These are phyloP conservation scores for Trypethelium eluteriae DNA, from an alignment of 495 filamentous ascomycete genomes.

Conservation along the genomic window DNA sequence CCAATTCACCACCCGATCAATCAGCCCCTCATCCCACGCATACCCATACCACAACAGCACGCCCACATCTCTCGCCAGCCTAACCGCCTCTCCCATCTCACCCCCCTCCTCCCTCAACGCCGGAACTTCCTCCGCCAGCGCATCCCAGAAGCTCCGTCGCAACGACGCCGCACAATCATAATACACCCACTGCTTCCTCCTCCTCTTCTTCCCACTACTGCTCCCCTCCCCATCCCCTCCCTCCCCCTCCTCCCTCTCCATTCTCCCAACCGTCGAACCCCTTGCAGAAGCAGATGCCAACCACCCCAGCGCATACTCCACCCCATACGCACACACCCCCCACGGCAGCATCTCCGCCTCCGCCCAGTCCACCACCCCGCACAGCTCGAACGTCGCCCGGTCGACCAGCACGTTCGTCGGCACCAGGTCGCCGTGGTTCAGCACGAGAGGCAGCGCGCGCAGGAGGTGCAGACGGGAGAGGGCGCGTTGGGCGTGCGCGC, in stretches of 20 bases:
- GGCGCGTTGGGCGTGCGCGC: constrained; percentile 21
- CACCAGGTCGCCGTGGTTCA: constrained; percentile 52
- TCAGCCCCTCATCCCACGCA: constrained; percentile 49
- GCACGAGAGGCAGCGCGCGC: constrained; percentile 37
- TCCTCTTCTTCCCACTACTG: background rate
- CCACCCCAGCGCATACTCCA: constrained; percentile 49
- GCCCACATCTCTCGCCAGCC: constrained; percentile 43
- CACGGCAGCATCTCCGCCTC: constrained; percentile 52
- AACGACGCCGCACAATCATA: constrained; percentile 38
- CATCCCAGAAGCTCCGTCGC: constrained; percentile 43
- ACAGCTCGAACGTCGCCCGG: constrained; percentile 52
- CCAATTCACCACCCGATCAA: constrained; percentile 45
- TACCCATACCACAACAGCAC: constrained; percentile 54
- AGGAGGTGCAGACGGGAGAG: background rate
- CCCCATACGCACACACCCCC: constrained; percentile 48
- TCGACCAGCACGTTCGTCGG: constrained; percentile 66
- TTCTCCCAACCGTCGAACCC: background rate
- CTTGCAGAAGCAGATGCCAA: constrained; percentile 9
- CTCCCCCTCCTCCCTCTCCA: background rate
- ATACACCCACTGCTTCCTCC: constrained; percentile 33
- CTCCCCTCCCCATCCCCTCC: background rate
- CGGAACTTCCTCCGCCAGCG: constrained; percentile 35
- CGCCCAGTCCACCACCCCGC: constrained; percentile 54
- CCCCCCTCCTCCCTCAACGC: constrained; percentile 26
- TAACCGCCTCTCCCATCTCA: constrained; percentile 30